Percentiles rank a stretch among this genome's conserved stretches.
These are phyloP conservation scores for Leccinellum luteum DNA, from an alignment of 768 basidiomycete genomes.

Conservation along the genomic window DNA sequence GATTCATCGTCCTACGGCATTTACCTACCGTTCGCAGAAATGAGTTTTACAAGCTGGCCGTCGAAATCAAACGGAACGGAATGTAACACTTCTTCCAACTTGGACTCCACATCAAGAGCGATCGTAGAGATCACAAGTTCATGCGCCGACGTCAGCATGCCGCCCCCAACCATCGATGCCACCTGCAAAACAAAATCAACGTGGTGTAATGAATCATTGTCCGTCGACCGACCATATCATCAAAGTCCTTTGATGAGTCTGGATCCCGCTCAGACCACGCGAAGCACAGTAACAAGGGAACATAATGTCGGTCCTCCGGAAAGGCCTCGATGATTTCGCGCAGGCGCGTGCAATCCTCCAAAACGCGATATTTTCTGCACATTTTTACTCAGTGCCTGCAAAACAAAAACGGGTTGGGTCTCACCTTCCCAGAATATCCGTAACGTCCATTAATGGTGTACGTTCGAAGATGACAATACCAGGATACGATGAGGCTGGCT, in stretches of 20 bases:
- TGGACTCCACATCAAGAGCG: conserved; percentile 56
- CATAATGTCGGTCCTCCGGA: conserved; percentile 54
- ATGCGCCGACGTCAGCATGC: conserved; percentile 38
- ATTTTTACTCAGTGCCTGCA: background rate
- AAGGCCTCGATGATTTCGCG: conserved; percentile 59
- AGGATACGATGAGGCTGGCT: conserved; percentile 39
- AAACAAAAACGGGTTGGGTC: conserved; percentile 8
- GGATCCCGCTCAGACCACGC: conserved; percentile 53
- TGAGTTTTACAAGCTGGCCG: conserved; percentile 50
- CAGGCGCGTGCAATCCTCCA: conserved; percentile 72
- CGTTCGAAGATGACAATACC: conserved; percentile 77
- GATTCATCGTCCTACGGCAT: conserved; percentile 11
- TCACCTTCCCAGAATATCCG: conserved; percentile 68
- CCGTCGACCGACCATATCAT: conserved; percentile 51
- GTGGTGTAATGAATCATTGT: background rate
- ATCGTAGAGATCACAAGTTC: conserved; percentile 51
- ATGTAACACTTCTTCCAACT: conserved; percentile 44
- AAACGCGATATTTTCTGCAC: conserved; percentile 61
- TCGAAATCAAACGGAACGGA: conserved; percentile 50
- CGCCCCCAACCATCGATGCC: conserved; percentile 44
- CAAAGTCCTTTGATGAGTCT: conserved; percentile 47
- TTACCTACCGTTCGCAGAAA: conserved; percentile 46
- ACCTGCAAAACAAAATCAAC: conserved; percentile 38
- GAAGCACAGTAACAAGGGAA: conserved; percentile 60
- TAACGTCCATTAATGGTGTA: conserved; percentile 58